Conservation (phyloP, 2,329 filamentous ascomycete species). For the Monosporascus sp. region DNA sequence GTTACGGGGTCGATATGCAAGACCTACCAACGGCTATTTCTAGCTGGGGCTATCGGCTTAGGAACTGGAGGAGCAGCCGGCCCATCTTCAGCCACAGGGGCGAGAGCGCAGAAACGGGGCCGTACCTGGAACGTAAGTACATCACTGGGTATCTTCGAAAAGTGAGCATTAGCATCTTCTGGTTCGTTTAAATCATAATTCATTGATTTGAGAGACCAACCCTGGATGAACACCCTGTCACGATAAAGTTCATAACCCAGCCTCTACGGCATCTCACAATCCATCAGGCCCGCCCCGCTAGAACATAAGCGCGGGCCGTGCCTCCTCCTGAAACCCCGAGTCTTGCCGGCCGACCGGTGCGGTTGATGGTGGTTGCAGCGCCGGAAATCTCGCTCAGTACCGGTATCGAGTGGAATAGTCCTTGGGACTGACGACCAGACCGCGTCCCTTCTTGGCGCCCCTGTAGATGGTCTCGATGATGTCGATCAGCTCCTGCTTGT, state of each 20-base stretch:
- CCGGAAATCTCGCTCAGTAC: slow-evolving; percentile 13
- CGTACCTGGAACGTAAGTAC: slow-evolving; percentile 14
- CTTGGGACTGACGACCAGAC: slow-evolving; percentile 95
- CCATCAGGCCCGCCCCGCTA: neutral
- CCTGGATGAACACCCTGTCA: slow-evolving; percentile 12
- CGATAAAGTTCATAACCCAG: too few relatives aligned
- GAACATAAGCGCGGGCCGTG: neutral
- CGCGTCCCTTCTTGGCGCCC: slow-evolving; percentile 95
- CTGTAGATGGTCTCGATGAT: slow-evolving; percentile 98
- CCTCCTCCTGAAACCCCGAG: neutral
- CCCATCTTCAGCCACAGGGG: neutral
- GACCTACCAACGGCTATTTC: too few relatives aligned
- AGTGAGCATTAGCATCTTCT: slow-evolving; percentile 24
- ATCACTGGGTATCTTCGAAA: slow-evolving; percentile 13
- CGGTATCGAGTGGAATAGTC: slow-evolving; percentile 40
- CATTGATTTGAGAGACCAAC: slow-evolving; percentile 31
- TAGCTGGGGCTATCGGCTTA: neutral
- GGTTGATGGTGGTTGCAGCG: neutral
- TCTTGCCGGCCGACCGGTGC: neutral
- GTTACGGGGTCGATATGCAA: too few relatives aligned
- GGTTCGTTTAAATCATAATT: slow-evolving; percentile 9
- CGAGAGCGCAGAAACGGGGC: neutral
- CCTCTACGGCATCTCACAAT: neutral
- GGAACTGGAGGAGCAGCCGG: neutral
- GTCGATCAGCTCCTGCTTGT: slow-evolving; percentile 97